Base-by-base conservation (phyloP, 2,329 filamentous ascomycete genomes). In the Nemania abortiva region DNA sequence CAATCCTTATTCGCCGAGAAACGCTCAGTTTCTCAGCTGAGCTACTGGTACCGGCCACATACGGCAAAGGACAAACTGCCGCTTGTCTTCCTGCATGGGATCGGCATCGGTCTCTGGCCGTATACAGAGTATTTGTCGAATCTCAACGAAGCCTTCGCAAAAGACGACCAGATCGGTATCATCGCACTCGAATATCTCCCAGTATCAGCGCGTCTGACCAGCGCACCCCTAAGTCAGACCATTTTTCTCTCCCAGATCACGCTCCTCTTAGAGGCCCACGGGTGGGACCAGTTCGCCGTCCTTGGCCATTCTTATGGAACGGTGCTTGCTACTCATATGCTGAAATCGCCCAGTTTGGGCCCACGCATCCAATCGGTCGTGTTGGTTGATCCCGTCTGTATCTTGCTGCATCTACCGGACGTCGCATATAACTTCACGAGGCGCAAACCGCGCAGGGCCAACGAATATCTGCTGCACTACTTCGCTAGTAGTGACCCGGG, bases 371-470 rank as follows among this genome's bases (percentile, higher is more conserved):
- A 76, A 6, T 82, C 82, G 0, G 74, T 82, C 6, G 78, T 87
- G 27, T 79, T 88, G 47, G 79, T 87, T 61, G 86, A 93, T 75
- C 91, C 91, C 0, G 89, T 93, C 10, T 88, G 86, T 27, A 85
- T 93, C 63, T 80, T 92, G 64, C 83, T 93, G 39, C 91, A 93
- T 76, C 83, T 91, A 42, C 91, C 91, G 0, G 85, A 91, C 69
- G 89, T 93, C 37, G 89, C 90, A 11, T 92, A 89, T 82, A 93
- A 93, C 79, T 93, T 93, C 76, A 90, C 87, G 11, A 81, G 85
- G 69, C 81, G 87, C 31, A 76, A 70, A 62, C 87, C 88, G 3
- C 80, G 72, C 76, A 80, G 65, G 65, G 90, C 91, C n/a, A 92
- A 91, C 70, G 90, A 93, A 78, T 90, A 88, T 82, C 87, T 91